A percentile compares a stretch with the other conserved stretches of the same genome.
Evolutionary conservation across 306 rosid species (phyloP).

Genomic region (Abrus precatorius): DNA sequence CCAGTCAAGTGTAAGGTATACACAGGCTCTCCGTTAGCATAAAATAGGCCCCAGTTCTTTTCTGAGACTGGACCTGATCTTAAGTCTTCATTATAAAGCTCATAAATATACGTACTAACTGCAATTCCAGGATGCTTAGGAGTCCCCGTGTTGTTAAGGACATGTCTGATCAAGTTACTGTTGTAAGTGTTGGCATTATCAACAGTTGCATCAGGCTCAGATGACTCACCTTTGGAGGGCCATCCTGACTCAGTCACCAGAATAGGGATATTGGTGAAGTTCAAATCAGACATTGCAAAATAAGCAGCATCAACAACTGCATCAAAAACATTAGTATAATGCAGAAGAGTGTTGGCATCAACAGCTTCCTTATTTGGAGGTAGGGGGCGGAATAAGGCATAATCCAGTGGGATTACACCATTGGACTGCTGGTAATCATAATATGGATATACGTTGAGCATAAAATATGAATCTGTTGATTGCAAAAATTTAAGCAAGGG

Average conservation of each 20-base stretch:
- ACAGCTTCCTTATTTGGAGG: conserved; percentile 97
- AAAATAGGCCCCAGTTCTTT: conserved; percentile 90
- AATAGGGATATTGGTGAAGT: conserved; percentile 79
- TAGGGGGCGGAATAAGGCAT: conserved; percentile 91
- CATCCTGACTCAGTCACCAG: conserved; percentile 93
- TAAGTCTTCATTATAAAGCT: conserved; percentile 91
- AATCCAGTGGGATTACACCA: conserved; percentile 90
- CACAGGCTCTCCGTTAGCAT: conserved; percentile 75
- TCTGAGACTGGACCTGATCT: conserved; percentile 84
- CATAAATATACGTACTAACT: conserved; percentile 90
- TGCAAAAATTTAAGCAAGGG: conserved; percentile 86
- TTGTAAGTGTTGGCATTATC: conserved; percentile 94
- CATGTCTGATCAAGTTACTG: conserved; percentile 91
- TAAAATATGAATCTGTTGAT: conserved; percentile 80
- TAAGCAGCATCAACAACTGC: conserved; percentile 94
- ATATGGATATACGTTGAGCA: conserved; percentile 95
- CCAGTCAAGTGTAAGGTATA: conserved; percentile 85
- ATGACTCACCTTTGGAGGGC: conserved; percentile 90
- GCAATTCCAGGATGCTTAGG: conserved; percentile 92
- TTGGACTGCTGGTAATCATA: conserved; percentile 88
- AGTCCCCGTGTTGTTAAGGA: conserved; percentile 89
- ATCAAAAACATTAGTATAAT: conserved; percentile 94
- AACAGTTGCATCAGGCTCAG: conserved; percentile 79
- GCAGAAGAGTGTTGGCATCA: conserved; percentile 88
- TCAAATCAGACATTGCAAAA: conserved; percentile 89